Percentiles rank a stretch among this genome's conserved stretches.
Conservation (phyloP, 2,329 filamentous ascomycete species). For the Hymenoscyphus infarciens region DNA sequence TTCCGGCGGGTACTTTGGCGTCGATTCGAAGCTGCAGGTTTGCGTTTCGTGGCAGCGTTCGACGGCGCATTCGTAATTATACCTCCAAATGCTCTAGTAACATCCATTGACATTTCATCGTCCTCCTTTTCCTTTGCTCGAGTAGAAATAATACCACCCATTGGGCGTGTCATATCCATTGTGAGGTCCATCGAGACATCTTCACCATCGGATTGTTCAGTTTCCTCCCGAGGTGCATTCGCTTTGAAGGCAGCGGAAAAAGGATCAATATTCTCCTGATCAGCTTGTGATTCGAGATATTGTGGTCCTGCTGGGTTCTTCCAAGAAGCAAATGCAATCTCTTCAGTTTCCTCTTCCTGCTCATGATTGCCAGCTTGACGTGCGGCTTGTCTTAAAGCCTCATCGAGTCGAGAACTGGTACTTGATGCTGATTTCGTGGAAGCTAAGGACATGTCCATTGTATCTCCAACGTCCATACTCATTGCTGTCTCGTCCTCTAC, state of each 20-base stretch:
- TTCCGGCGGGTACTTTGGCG: slow-evolving; percentile 38
- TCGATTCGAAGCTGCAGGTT: slow-evolving; percentile 32
- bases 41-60: slow-evolving; percentile 27
- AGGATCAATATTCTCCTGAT: slow-evolving; percentile 49
- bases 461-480: slow-evolving; percentile 67
- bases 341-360: slow-evolving; percentile 53
- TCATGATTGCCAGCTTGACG: slow-evolving; percentile 70
- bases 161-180: slow-evolving; percentile 56
- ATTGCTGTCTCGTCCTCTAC: slow-evolving; percentile 77
- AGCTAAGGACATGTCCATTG: slow-evolving; percentile 63
- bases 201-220: slow-evolving; percentile 29
- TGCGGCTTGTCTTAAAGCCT: slow-evolving; percentile 72
- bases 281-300: slow-evolving; percentile 33
- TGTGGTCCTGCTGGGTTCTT: slow-evolving; percentile 51
- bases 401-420: slow-evolving; percentile 70
- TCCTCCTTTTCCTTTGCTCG: slow-evolving; percentile 32
- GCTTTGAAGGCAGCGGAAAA: slow-evolving; percentile 38
- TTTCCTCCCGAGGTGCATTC: slow-evolving; percentile 28
- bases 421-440: slow-evolving; percentile 56
- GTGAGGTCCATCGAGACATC: slow-evolving; percentile 40
- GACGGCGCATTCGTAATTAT: slow-evolving; percentile 52
- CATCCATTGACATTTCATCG: slow-evolving; percentile 81
- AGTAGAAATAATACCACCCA: slow-evolving; percentile 47
- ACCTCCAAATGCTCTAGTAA: slow-evolving; percentile 76
- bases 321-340: slow-evolving; percentile 74